Evolutionary conservation across 768 basidiomycete genomes (phyloP), one percentile per base, ranked within the genome.

Genomic region (Terana coerulea): DNA sequence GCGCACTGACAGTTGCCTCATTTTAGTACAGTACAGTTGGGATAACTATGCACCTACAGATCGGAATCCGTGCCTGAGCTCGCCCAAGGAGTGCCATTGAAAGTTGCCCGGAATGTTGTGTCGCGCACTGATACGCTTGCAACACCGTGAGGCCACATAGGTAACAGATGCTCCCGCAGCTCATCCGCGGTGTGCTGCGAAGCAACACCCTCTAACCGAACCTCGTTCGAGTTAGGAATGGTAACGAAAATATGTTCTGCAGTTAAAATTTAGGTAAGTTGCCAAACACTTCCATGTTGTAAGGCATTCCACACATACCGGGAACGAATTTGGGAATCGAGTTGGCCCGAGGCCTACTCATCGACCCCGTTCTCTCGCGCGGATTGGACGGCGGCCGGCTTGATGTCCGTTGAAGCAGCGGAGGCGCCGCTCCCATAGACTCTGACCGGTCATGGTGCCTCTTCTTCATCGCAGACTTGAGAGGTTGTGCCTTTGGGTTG

Each of bases 211-310:
- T 66, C 69, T 21, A 77, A 49, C 42, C 75, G 75, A 37, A 90
- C 67, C 66, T 88, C 83, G 59, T 80, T 84, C 51, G 78, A 77
- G 36, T 80, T 77, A 52, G 77, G 75, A 59, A 91, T 81, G 21
- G 84, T 79, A 42, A 91, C 70, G 61, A 89, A 84, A 71, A 89
- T 73, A 61, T 90, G 86, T 56, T 81, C 88, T 90, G 43, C 21
- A 24, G 29, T 12, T 29, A 1, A 12, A 8, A 26, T 45, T 46
- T 39, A 42, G 49, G 40, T 19, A n/a, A n/a, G n/a, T n/a, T n/a
- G n/a, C n/a, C n/a, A n/a, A n/a, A 9, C 34, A n/a, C 5, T 29
- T 26, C 14, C 15, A 42, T 34, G 19, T 9, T 15, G n/a, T 6
- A 29, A 28, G 15, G 39, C 14, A 15, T 30, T 1, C 11, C 29